phyloP scores from a whole-genome alignment of 768 basidiomycete species.

The Termitomyces sp. region DNA sequence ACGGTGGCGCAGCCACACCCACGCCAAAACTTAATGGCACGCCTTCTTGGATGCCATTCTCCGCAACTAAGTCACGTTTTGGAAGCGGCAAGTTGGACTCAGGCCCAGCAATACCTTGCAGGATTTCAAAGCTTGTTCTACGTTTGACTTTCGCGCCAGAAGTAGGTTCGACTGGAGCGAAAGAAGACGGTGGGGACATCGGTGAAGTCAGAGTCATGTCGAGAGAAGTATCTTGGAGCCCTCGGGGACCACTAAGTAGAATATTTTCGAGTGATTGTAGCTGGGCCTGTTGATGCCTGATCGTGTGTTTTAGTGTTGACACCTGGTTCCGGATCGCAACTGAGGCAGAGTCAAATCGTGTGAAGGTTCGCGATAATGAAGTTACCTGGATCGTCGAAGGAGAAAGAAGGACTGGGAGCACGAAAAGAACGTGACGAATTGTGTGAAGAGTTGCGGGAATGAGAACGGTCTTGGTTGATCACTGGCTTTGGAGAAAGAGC shows the following conservation, averaged over 20 bases:
- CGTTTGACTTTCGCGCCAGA: slow-evolving; percentile 50
- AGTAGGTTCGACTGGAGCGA: slow-evolving; percentile 22
- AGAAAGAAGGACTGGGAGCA: slow-evolving; percentile 53
- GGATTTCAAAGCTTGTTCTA: slow-evolving; percentile 68
- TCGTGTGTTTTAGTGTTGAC: slow-evolving; percentile 77
- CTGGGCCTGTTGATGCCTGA: slow-evolving; percentile 82
- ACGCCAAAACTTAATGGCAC: slow-evolving; percentile 57
- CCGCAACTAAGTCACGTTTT: slow-evolving; percentile 43
- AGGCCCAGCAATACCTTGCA: slow-evolving; percentile 69
- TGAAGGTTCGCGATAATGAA: slow-evolving; percentile 16
- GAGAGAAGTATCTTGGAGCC: slow-evolving; percentile 33
- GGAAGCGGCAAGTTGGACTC: slow-evolving; percentile 76
- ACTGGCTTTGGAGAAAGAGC: slow-evolving; percentile 29
- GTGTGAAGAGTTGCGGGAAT: slow-evolving; percentile 42
- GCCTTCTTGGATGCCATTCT: slow-evolving; percentile 69
- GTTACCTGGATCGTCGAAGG: slow-evolving; percentile 67
- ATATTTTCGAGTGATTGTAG: slow-evolving; percentile 66
- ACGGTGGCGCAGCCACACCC: slow-evolving; percentile 32
- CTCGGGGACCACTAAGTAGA: slow-evolving; percentile 64
- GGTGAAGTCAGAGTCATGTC: slow-evolving; percentile 34
- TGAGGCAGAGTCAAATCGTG: slow-evolving; percentile 27
- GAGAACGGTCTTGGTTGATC: slow-evolving; percentile 28
- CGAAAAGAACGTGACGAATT: slow-evolving; percentile 42
- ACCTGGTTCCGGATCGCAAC: slow-evolving; percentile 78
- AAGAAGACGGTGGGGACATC: slow-evolving; percentile 28